phyloP scores from a whole-genome alignment of 371 early-diverging fungal genomes.

The Entomophthora muscae region DNA sequence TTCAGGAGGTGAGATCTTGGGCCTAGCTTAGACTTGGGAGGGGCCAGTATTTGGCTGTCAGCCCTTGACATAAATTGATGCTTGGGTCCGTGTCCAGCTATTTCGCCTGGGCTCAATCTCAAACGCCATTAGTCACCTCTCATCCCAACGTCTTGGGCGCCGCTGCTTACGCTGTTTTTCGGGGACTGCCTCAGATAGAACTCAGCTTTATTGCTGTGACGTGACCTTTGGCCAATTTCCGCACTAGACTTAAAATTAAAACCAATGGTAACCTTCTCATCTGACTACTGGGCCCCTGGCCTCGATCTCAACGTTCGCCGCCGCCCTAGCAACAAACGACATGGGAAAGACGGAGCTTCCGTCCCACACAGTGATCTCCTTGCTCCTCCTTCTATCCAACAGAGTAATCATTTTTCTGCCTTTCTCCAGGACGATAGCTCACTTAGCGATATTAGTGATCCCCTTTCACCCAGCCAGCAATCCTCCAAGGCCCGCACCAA shows the following conservation, averaged over 20 bases:
- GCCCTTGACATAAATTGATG: too few species aligned
- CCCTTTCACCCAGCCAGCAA: neutral
- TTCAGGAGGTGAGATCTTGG: too few species aligned
- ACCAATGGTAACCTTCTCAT: slow-evolving; percentile 22
- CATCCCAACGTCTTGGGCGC: neutral
- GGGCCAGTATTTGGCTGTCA: too few species aligned
- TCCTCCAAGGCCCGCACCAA: neutral
- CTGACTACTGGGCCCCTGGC: slow-evolving; percentile 27
- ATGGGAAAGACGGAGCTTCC: neutral
- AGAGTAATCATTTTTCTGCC: neutral
- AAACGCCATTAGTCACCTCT: neutral
- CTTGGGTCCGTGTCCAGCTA: too few species aligned
- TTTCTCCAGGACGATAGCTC: neutral
- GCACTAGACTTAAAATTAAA: neutral
- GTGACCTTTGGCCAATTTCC: neutral
- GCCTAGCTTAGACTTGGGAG: too few species aligned
- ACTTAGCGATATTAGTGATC: neutral
- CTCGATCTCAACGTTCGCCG: slow-evolving; percentile 23
- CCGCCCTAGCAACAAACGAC: slow-evolving; percentile 8
- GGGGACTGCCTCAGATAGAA: neutral
- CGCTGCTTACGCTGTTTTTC: neutral
- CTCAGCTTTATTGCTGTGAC: neutral
- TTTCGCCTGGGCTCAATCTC: too few species aligned
- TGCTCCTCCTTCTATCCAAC: neutral
- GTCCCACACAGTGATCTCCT: neutral